phyloP scores from a whole-genome alignment of 1,284 basidiomycete genomes.

The Ceratobasidium sp. region DNA sequence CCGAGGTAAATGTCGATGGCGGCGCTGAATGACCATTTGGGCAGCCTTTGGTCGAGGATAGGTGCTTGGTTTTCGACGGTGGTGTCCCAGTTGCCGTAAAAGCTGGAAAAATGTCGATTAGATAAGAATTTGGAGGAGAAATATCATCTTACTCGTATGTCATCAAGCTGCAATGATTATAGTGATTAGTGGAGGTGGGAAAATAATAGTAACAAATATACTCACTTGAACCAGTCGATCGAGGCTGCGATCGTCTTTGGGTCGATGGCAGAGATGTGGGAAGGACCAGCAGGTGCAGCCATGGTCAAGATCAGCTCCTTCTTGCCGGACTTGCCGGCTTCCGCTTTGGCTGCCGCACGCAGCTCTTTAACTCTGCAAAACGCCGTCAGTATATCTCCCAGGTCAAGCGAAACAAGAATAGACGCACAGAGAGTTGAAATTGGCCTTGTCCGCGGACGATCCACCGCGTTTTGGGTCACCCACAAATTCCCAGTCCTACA shows the following conservation, averaged over 20 bases:
- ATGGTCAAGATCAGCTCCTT: neutral
- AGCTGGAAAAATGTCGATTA: too few relatives aligned
- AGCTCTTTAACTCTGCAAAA: neutral
- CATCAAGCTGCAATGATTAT: too few relatives aligned
- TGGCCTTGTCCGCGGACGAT: slow-evolving; percentile 8
- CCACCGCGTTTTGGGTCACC: slow-evolving; percentile 18
- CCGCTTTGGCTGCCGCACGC: neutral
- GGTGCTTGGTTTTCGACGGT: slow-evolving; percentile 27
- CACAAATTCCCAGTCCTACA: slow-evolving; percentile 22
- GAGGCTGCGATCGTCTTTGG: too few relatives aligned
- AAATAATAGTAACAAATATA: too few relatives aligned
- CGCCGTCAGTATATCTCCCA: too few relatives aligned
- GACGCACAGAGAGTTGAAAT: slow-evolving; percentile 10
- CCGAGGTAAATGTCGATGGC: slow-evolving; percentile 13
- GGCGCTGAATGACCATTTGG: slow-evolving; percentile 17
- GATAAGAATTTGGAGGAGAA: too few relatives aligned
- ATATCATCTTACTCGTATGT: slow-evolving; percentile 20
- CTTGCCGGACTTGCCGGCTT: neutral
- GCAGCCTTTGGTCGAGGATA: neutral
- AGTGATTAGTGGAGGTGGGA: too few relatives aligned
- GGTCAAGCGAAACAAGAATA: too few relatives aligned
- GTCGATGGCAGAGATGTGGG: neutral
- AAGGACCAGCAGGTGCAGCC: neutral
- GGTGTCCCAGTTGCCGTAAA: slow-evolving; percentile 38
- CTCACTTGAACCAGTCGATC: slow-evolving; percentile 16